A percentile compares a stretch with the other conserved stretches of the same genome.
phyloP scores from a whole-genome alignment of 2,329 filamentous ascomycete genomes.

The Emericellopsis atlantica region DNA sequence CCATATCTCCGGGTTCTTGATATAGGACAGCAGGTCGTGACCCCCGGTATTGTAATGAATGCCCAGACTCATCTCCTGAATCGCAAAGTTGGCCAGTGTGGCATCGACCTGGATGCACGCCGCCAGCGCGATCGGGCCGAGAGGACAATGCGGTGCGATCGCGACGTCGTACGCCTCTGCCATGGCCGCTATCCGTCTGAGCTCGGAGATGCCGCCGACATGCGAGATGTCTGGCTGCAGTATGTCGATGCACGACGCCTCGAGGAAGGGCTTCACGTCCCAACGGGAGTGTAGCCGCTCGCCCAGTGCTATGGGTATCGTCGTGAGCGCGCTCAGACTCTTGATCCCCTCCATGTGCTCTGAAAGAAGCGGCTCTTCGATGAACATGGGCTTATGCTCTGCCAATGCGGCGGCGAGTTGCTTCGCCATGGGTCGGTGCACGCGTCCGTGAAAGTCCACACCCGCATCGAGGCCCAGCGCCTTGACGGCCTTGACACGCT shows the following conservation, averaged over 20 bases:
- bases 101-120: conserved; percentile 53
- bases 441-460: conserved; percentile 65
- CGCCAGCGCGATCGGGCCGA: conserved; percentile 57
- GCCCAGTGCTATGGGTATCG: conserved; percentile 56
- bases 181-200: conserved; percentile 55
- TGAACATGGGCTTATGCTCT: conserved; percentile 53
- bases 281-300: conserved; percentile 61
- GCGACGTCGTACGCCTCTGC: conserved; percentile 58
- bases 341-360: conserved; percentile 55
- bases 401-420: conserved; percentile 57
- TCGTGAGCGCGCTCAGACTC: conserved; percentile 33
- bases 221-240: conserved; percentile 64
- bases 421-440: conserved; percentile 73
- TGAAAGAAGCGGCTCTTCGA: conserved; percentile 61
- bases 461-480: conserved; percentile 58
- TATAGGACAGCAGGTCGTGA: conserved; percentile 54
- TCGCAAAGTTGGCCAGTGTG: conserved; percentile 47
- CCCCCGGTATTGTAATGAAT: conserved; percentile 65
- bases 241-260: conserved; percentile 55
- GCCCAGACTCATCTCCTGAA: conserved; percentile 65
- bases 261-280: conserved; percentile 62
- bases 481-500: conserved; percentile 57
- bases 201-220: conserved; percentile 60
- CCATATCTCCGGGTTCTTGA: conserved; percentile 52
- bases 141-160: conserved; percentile 56